These are phyloP conservation scores for Clarkia xantiana DNA, from an alignment of 345 rosid genomes.

Conservation along the genomic window DNA sequence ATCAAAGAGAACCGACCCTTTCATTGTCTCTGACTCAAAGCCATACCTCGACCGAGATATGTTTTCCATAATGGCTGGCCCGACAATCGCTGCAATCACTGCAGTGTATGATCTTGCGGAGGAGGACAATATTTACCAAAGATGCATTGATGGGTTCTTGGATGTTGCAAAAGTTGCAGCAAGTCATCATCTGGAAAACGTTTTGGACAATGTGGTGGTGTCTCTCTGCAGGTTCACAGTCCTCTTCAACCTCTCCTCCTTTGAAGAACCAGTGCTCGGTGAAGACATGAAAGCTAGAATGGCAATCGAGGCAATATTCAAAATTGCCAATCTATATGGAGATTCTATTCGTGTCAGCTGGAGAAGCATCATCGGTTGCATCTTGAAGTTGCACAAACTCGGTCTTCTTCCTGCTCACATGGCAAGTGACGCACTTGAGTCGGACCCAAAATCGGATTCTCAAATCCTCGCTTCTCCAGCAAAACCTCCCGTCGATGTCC, in stretches of 20 bases:
- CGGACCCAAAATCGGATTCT: slow-evolving; percentile 23
- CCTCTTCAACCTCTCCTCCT: slow-evolving; percentile 64
- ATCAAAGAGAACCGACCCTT: slow-evolving; percentile 83
- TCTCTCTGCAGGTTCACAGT: slow-evolving; percentile 92
- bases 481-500: slow-evolving; percentile 66
- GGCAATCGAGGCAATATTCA: slow-evolving; percentile 88
- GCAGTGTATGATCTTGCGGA: slow-evolving; percentile 98
- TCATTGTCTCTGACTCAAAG: slow-evolving; percentile 56
- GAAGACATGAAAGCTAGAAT: slow-evolving; percentile 89
- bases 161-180: slow-evolving; percentile 95
- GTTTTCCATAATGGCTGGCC: slow-evolving; percentile 97
- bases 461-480: slow-evolving; percentile 41
- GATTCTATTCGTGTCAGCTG: slow-evolving; percentile 85
- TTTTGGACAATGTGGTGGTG: slow-evolving; percentile 82
- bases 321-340: slow-evolving; percentile 87
- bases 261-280: slow-evolving; percentile 93
- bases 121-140: slow-evolving; percentile 81
- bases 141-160: slow-evolving; percentile 89
- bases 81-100: slow-evolving; percentile 93
- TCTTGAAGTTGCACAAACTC: slow-evolving; percentile 80
- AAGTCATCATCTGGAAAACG: slow-evolving; percentile 95
- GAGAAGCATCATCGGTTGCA: slow-evolving; percentile 95
- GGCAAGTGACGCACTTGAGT: slow-evolving; percentile 88
- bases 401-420: slow-evolving; percentile 98
- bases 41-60: slow-evolving; percentile 93